Evolutionary conservation across 2,329 filamentous ascomycete species (phyloP).

Genomic region (Talaromyces sp.): DNA sequence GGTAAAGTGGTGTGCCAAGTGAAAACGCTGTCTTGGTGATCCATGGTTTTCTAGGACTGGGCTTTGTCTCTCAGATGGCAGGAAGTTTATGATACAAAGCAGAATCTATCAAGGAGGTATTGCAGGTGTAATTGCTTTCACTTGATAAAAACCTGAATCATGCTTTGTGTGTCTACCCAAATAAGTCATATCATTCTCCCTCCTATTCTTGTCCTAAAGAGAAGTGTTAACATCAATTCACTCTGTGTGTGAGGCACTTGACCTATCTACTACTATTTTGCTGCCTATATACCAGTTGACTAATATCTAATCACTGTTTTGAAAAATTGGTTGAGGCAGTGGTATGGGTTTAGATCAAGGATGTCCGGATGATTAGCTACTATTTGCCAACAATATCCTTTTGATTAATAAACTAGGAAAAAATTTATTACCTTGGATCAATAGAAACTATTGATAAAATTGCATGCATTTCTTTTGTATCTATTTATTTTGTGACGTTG

Average conservation of each 20-base stretch:
- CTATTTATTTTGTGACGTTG: neutral
- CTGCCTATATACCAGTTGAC: neutral
- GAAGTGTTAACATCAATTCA: neutral
- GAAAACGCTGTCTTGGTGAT: too few relatives aligned
- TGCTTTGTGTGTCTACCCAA: neutral
- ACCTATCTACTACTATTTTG: neutral
- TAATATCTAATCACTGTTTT: neutral
- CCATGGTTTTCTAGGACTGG: neutral
- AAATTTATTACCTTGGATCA: neutral
- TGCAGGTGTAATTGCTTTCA: neutral
- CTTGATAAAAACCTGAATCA: neutral
- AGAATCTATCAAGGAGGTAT: neutral
- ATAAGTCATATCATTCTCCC: neutral
- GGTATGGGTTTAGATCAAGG: neutral
- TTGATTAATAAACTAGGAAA: neutral
- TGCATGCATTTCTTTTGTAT: neutral
- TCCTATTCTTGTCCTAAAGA: neutral
- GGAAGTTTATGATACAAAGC: neutral
- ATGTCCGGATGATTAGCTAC: neutral
- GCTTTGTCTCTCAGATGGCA: neutral
- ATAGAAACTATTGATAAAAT: neutral
- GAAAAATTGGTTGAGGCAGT: neutral
- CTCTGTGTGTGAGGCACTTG: neutral
- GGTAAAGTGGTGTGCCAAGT: too few relatives aligned
- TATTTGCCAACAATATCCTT: neutral